Evolutionary conservation across 768 basidiomycete species (phyloP).

Genomic region (Panellus pusillus): DNA sequence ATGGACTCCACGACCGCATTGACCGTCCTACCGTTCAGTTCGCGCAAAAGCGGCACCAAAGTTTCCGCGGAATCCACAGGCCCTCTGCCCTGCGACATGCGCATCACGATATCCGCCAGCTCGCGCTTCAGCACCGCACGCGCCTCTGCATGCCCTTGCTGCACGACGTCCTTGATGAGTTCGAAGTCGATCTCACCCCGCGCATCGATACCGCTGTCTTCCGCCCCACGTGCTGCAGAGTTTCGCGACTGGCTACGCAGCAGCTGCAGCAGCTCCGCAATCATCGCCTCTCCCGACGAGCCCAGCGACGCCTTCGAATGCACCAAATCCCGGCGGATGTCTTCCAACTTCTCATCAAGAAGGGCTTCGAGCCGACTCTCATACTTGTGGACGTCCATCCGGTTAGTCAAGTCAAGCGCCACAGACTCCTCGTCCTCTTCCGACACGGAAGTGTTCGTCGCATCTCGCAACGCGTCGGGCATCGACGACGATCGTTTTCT

Average conservation of each 20-base stretch:
- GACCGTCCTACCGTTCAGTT: constrained; percentile 55
- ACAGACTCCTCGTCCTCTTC: constrained; percentile 36
- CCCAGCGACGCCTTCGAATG: constrained; percentile 30
- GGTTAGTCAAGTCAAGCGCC: constrained; percentile 52
- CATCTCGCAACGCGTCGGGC: constrained; percentile 53
- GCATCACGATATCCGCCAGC: constrained; percentile 49
- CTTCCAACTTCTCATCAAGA: constrained; percentile 68
- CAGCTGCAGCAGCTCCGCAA: constrained; percentile 64
- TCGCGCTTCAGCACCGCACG: constrained; percentile 58
- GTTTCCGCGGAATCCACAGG: constrained; percentile 29
- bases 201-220: constrained; percentile 68
- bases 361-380: constrained; percentile 63
- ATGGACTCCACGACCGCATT: constrained; percentile 62
- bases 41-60: constrained; percentile 52
- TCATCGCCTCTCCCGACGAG: constrained; percentile 57
- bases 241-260: constrained; percentile 70
- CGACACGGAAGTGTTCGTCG: constrained; percentile 44
- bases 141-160: constrained; percentile 66
- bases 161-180: constrained; percentile 66
- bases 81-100: constrained; percentile 31
- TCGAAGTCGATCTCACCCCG: constrained; percentile 80
- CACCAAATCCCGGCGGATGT: constrained; percentile 41
- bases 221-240: constrained; percentile 53
- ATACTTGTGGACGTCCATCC: constrained; percentile 58
- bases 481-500: constrained; percentile 55